These are phyloP conservation scores for Bipolaris victoriae DNA, from an alignment of 2,329 filamentous ascomycete species.

Conservation along the genomic window DNA sequence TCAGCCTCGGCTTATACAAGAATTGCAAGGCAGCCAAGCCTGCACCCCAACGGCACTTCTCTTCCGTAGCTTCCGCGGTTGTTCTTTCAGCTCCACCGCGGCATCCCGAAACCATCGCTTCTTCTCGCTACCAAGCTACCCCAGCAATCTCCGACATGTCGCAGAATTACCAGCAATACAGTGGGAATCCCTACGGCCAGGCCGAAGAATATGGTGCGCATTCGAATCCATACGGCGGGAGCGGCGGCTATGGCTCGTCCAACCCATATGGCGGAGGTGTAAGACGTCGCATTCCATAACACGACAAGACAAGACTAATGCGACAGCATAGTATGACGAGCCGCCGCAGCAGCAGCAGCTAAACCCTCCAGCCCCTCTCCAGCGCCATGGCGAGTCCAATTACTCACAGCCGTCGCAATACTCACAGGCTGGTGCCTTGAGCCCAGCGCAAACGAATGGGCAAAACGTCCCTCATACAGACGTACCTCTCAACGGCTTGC, in stretches of 20 bases:
- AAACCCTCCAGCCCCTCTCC: conserved; percentile 38
- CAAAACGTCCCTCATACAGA: conserved; percentile 25
- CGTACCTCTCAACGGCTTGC: conserved; percentile 18
- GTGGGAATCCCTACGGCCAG: conserved; percentile 17
- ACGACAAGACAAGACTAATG: conserved; percentile 15
- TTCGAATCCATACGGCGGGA: conserved; percentile 50
- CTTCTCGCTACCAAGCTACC: conserved; percentile 11
- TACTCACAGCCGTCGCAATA: conserved; percentile 50
- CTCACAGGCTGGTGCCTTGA: conserved; percentile 25
- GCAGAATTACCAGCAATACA: conserved; percentile 60
- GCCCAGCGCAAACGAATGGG: conserved; percentile 36
- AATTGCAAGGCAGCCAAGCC: conserved; percentile 2
- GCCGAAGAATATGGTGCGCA: conserved; percentile 14
- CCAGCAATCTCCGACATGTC: conserved; percentile 33
- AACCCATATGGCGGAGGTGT: conserved; percentile 42
- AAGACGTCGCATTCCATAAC: conserved; percentile 16
- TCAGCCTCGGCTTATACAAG: conserved; percentile 8
- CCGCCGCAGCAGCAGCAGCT: conserved; percentile 31
- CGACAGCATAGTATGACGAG: conserved; percentile 30
- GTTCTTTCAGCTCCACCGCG: conserved; percentile 28
- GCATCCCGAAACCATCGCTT: conserved; percentile 25
- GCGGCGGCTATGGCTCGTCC: conserved; percentile 37
- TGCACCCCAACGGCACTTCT: conserved; percentile 20
- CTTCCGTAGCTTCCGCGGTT: conserved; percentile 39
- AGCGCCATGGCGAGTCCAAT: conserved; percentile 44